Base-by-base conservation (phyloP, 1,284 basidiomycete genomes). In the Mycosarcoma mackinlayi region DNA sequence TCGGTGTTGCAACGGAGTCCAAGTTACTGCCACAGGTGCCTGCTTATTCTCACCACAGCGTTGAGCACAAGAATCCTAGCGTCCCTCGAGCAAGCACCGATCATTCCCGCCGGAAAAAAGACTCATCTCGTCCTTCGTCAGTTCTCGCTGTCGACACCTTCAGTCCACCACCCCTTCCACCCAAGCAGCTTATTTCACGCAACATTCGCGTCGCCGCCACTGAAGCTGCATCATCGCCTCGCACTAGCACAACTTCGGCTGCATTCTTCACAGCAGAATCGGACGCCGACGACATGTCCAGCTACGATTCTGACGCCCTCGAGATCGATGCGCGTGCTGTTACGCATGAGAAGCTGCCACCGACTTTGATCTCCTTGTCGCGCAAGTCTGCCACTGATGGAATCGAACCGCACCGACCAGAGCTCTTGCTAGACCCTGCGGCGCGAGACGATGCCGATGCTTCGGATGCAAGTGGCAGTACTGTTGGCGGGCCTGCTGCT, bases 121-220 rank as follows among this genome's bases (percentile, higher is more conserved):
- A 30, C 8, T 18, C 52, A 0, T 58, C 63, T 8, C 54, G 63
- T 1, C 38, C 51, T 6, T 21, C 34, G 3, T 68, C 62, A 3
- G 10, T 73, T 11, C 51, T 77, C 2, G 66, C 66, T 14, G 65
- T 9, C 34, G 65, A 73, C 16, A 78, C 76, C 1, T 78, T 77
- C 45, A 64, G 74, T 4, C 76, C 76, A 0, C 76, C 76, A 0
- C 76, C 76, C 4, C 39, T 73, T n/a, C 76, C 76, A 0, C 41
- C 58, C 7, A 78, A 78, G 33, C 44, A 55, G 27, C 28, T 4
- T 18, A 44, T 21, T 1, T 7, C 27, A 13, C 28, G 10, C 7
- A 30, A 31, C 8, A 13, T 11, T 19, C n/a, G 6, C n/a, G n/a
- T 19, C 18, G 41, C 21, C 19, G 41, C 19, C 18, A 31, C 19